A percentile compares a stretch with the other conserved stretches of the same genome.
phyloP scores from a whole-genome alignment of 352 stramenopile genomes.

The Ophiocytium majus region DNA sequence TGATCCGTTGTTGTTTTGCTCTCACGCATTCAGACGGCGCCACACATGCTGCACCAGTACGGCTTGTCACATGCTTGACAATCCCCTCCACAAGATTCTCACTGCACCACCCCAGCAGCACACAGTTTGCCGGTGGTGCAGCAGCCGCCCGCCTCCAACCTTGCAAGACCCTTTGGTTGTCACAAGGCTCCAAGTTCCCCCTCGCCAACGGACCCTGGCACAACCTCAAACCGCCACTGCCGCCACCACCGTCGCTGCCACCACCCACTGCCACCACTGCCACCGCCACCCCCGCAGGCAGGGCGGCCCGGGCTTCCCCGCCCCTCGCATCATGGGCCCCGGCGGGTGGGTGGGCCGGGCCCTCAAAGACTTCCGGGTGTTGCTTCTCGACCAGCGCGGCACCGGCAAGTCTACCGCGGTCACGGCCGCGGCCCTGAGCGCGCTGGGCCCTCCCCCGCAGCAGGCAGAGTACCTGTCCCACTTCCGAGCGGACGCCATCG shows the following conservation, averaged over 20 bases:
- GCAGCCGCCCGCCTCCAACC: too few relatives aligned
- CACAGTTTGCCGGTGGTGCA: too few relatives aligned
- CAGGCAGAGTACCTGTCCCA: slow-evolving; percentile 52
- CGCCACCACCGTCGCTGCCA: too few relatives aligned
- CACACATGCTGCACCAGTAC: too few relatives aligned
- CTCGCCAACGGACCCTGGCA: slow-evolving; percentile 6
- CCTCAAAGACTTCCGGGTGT: slow-evolving; percentile 50
- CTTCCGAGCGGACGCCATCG: slow-evolving; percentile 56
- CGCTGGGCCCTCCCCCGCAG: slow-evolving; percentile 29
- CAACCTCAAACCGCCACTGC: not conserved
- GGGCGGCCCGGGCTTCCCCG: slow-evolving; percentile 57
- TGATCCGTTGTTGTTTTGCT: too few relatives aligned
- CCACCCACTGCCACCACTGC: too few relatives aligned
- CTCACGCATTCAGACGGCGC: too few relatives aligned
- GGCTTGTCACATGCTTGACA: too few relatives aligned
- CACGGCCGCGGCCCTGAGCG: slow-evolving; percentile 27
- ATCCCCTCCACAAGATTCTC: too few relatives aligned
- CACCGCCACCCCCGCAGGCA: slow-evolving; percentile 40
- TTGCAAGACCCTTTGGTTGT: too few relatives aligned
- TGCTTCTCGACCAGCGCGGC: slow-evolving; percentile 58
- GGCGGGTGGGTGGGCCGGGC: slow-evolving; percentile 51
- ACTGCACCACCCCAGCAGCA: too few relatives aligned
- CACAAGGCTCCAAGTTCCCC: too few relatives aligned
- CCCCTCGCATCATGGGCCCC: slow-evolving; percentile 36
- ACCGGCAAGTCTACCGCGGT: slow-evolving; percentile 47